Conservation (phyloP, 2,329 filamentous ascomycete genomes). For the Sporothrix protearum region DNA sequence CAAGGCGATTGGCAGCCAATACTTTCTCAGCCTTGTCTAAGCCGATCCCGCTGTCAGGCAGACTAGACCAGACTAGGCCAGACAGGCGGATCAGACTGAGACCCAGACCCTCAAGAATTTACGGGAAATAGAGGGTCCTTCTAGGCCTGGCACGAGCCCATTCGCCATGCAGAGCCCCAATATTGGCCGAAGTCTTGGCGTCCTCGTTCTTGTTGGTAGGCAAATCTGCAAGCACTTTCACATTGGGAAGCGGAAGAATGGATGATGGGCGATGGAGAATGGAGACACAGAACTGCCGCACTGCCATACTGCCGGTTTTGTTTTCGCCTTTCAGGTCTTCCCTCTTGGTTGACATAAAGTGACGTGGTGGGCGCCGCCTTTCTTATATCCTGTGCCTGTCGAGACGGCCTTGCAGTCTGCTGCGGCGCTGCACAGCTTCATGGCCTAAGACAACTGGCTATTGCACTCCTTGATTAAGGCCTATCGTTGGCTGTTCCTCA, state of each 20-base stretch:
- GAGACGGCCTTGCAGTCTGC: conserved; percentile 13
- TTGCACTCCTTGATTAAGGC: too few species aligned
- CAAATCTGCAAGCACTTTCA: neutral
- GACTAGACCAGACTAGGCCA: too few species aligned
- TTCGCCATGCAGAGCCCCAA: conserved; percentile 15
- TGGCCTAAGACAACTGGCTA: neutral
- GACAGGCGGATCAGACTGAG: neutral
- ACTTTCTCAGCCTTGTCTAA: conserved; percentile 24
- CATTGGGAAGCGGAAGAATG: neutral
- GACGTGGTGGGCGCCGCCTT: neutral
- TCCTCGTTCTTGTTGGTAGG: neutral
- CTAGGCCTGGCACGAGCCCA: conserved; percentile 2
- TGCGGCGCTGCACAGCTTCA: conserved; percentile 4
- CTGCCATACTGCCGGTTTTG: neutral
- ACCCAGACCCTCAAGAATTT: neutral
- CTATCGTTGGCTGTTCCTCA: neutral
- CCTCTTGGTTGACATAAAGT: neutral
- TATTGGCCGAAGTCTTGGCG: conserved; percentile 8
- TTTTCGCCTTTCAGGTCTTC: neutral
- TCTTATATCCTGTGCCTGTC: neutral
- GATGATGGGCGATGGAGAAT: neutral
- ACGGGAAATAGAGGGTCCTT: neutral
- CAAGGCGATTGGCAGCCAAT: conserved; percentile 19
- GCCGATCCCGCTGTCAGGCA: conserved; percentile 13
- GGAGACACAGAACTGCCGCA: neutral